Base-by-base conservation (phyloP, 2,329 filamentous ascomycete genomes). In the Neurospora sp. region DNA sequence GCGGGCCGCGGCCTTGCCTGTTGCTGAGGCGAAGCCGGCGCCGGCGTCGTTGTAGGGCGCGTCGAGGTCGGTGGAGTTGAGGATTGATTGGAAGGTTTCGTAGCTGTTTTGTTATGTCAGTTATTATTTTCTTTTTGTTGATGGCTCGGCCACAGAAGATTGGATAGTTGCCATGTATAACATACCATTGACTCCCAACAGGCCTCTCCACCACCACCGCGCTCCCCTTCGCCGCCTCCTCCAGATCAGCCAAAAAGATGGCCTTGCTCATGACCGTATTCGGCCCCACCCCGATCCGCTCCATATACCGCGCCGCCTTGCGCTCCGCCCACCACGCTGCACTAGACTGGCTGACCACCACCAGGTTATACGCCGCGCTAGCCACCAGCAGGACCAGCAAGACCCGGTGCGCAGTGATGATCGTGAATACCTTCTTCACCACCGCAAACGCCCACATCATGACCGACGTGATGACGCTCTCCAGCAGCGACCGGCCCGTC, bases 241-340 rank as follows among this genome's bases (percentile, higher is more conserved):
- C 89, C 67, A 98, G 83, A 78, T 98, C 95, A 68, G 85, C 85
- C 69, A 97, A 81, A 77, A 96, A 97, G 36, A 99, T 88, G 8
- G 92, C 89, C 79, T 91, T 93, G 80, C 91, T 92, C 92, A 97
- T 95, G 72, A 91, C 86, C 23, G 85, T 80, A 74, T 96, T 91
- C 8, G 94, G 92, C 3, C 87, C 86, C 8, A 98, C 89, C 10
- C 95, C 95, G 15, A 98, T 82, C 12, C 89, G 85, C 40, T 84
- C 83, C 93, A 99, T 96, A 79, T 95, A 97, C 52, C 85, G 89
- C 17, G 86, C 87, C 1, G 94, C 93, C 71, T 88, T 90, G 70
- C 93, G 88, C 81, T 98, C 95, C 66, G 87, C 85, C 91, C 92
- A 97, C 93, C 93, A 98, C 1, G 86, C 84, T 75, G 89, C 88